Conservation (phyloP, 2,329 filamentous ascomycete genomes). For the Mariannaea elegans region DNA sequence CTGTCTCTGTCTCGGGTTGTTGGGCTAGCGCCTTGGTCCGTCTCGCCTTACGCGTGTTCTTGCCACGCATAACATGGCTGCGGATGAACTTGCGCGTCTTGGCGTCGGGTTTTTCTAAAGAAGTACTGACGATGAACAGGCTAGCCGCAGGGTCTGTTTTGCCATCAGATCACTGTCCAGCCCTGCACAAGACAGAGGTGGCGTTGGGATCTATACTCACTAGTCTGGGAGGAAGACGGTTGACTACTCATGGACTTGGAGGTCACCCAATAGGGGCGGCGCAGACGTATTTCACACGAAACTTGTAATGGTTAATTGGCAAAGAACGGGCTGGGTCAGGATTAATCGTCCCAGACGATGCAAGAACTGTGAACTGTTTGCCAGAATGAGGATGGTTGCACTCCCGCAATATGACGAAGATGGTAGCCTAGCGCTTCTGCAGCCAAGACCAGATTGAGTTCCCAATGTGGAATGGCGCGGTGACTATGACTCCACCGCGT, state of each 20-base stretch:
- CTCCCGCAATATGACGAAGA: not conserved
- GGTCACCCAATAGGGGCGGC: not conserved
- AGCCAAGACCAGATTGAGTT: constrained; percentile 19
- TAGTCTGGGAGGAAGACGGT: not conserved
- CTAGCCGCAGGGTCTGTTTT: constrained; percentile 1
- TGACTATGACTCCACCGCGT: not conserved
- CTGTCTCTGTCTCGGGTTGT: not conserved
- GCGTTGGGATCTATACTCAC: constrained; percentile 1
- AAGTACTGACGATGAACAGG: constrained; percentile 31
- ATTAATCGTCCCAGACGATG: not conserved
- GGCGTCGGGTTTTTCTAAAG: constrained; percentile 31
- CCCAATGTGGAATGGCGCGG: constrained; percentile 12
- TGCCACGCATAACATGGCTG: constrained; percentile 43
- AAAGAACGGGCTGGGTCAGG: too few species aligned
- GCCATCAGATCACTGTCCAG: not conserved
- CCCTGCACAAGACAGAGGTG: not conserved
- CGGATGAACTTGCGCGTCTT: constrained; percentile 37
- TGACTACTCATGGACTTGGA: not conserved
- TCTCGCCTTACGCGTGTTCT: constrained; percentile 32
- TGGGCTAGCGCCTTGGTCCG: constrained; percentile 2
- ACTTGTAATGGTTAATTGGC: too few species aligned
- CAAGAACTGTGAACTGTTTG: not conserved
- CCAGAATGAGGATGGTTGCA: not conserved
- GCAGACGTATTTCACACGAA: not conserved
- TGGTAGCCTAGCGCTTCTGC: not conserved